Evolutionary conservation across 2,329 filamentous ascomycete genomes (phyloP).

Genomic region (Epichloe sylvatica): DNA sequence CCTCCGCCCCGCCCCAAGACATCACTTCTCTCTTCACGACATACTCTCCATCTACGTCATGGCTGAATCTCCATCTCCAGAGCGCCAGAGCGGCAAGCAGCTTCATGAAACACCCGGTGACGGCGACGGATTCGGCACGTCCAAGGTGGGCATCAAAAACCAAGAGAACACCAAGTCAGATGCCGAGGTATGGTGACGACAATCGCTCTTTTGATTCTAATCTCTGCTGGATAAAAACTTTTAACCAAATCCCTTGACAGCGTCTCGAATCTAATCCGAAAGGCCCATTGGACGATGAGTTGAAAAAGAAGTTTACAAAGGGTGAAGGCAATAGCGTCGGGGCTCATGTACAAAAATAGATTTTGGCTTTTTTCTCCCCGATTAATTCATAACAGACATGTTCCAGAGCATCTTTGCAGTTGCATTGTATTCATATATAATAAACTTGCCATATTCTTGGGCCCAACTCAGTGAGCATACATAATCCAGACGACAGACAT

Average conservation of each 20-base stretch:
- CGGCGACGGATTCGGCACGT: slow-evolving; percentile 44
- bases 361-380: no score
- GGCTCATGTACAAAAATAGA: slow-evolving; percentile 3
- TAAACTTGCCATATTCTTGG: no score
- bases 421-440: background rate
- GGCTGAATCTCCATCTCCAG: slow-evolving; percentile 67
- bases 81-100: slow-evolving; percentile 52
- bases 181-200: slow-evolving; percentile 28
- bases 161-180: slow-evolving; percentile 38
- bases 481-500: background rate
- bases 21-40: rapidly evolving
- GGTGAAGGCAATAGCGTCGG: slow-evolving; percentile 8
- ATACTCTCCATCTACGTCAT: slow-evolving; percentile 34
- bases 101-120: slow-evolving; percentile 40
- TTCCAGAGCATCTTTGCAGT: background rate
- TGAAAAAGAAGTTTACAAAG: slow-evolving; percentile 49
- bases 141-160: slow-evolving; percentile 40
- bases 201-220: background rate
- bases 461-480: background rate
- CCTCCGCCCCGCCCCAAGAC: no score
- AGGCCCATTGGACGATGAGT: slow-evolving; percentile 45
- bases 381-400: no score
- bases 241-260: slow-evolving; percentile 15
- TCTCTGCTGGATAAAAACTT: background rate
- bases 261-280: slow-evolving; percentile 51